phyloP scores from a whole-genome alignment of 2,329 filamentous ascomycete species.

The Fusarium keratoplasticum region DNA sequence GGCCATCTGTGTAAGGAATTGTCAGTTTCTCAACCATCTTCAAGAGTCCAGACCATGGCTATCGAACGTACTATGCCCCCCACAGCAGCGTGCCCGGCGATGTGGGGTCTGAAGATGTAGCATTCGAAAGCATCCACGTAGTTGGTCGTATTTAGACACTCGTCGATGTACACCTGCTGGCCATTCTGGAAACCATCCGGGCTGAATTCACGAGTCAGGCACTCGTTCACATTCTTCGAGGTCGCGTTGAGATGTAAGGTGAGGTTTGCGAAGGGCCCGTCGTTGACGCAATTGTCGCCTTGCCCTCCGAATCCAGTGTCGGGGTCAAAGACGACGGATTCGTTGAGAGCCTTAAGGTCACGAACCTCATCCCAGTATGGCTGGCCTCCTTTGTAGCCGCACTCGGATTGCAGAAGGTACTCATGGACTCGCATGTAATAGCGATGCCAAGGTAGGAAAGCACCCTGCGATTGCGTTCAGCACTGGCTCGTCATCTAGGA shows the following conservation, averaged over 20 bases:
- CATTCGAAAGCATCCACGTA: too few species aligned
- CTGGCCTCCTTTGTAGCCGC: conserved; percentile 17
- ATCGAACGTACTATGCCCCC: too few species aligned
- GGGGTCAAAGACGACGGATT: conserved; percentile 10
- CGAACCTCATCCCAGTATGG: conserved; percentile 23
- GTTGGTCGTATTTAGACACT: conserved; percentile 5
- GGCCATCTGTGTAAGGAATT: too few species aligned
- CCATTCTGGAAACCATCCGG: conserved; percentile 4
- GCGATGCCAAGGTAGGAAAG: conserved; percentile 20
- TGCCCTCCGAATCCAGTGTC: conserved; percentile 10
- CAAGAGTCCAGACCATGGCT: too few species aligned
- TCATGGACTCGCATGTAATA: conserved; percentile 20
- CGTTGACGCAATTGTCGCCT: conserved; percentile 12
- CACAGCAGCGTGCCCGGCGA: too few species aligned
- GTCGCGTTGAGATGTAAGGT: conserved; percentile 7
- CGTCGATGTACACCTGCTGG: conserved; percentile 10
- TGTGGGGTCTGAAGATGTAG: too few species aligned
- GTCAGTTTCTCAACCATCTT: too few species aligned
- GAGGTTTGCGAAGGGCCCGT: conserved; percentile 19
- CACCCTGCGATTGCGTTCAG: not conserved
- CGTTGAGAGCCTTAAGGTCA: conserved; percentile 5
- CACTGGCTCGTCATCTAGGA: not conserved
- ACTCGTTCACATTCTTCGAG: not conserved
- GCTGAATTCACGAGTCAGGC: conserved; percentile 1
- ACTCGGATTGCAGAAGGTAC: conserved; percentile 15